Percentiles rank a stretch among this genome's conserved stretches.
Conservation (phyloP, 2,329 filamentous ascomycete genomes). For the Sporothrix dimorphospora region DNA sequence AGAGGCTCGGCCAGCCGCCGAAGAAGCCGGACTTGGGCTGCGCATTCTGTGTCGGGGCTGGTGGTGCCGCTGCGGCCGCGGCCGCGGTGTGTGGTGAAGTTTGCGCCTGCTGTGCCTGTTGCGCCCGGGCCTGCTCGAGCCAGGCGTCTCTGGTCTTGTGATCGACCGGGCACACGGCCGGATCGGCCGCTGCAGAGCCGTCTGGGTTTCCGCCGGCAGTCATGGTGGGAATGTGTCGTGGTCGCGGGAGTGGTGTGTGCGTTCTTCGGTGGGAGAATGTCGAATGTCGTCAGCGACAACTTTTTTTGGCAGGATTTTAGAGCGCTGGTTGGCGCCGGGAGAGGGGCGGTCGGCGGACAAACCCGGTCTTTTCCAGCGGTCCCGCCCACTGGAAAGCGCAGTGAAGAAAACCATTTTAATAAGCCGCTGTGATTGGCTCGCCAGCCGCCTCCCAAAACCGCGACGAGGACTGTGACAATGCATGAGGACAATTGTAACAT, state of each 20-base stretch:
- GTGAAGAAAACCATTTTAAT: not conserved
- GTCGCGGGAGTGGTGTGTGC: not conserved
- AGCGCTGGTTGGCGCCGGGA: not conserved
- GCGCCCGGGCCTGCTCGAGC: constrained; percentile 69
- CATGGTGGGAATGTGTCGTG: not conserved
- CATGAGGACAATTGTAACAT: not conserved
- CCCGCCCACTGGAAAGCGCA: not conserved
- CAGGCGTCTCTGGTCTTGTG: constrained; percentile 86
- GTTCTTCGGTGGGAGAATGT: not conserved
- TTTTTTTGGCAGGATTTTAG: constrained; percentile 13
- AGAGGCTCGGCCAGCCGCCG: constrained; percentile 28
- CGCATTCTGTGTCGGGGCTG: not conserved
- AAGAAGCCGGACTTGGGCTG: constrained; percentile 23
- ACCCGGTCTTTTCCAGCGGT: not conserved
- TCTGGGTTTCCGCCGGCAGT: not conserved
- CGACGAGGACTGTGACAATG: not conserved
- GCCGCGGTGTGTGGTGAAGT: not conserved
- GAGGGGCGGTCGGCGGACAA: not conserved
- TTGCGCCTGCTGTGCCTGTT: constrained; percentile 38
- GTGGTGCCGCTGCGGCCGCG: not conserved
- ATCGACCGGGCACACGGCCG: constrained; percentile 75
- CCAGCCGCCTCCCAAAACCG: not conserved
- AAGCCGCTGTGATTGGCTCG: constrained; percentile 11
- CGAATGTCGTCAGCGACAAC: not conserved
- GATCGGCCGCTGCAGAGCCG: not conserved